Evolutionary conservation across 163 green algal genomes (phyloP), one percentile per base, ranked within the genome.

Genomic region (Scenedesmus sp.): DNA sequence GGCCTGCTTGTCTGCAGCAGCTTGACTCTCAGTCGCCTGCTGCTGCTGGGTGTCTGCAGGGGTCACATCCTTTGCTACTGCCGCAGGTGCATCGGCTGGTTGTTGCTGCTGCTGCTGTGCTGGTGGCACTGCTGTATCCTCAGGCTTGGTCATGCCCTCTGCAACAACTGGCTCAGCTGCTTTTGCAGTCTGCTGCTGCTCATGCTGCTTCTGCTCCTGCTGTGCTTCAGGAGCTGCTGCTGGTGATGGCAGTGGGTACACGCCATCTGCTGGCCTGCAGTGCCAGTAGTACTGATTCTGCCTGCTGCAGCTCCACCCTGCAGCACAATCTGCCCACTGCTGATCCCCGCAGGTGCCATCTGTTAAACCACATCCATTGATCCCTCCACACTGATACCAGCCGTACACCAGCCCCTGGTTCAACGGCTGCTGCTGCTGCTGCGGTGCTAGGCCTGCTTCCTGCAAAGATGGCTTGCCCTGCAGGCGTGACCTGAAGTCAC

Each of bases 271-370:
- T 2, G 83, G 83, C 9, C 83, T 74, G 20, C 83, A 88, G 3
- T 88, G 83, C 46, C 57, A 54, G 57, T 77, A 88, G 83, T 77
- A 88, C 23, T 54, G 56, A 6, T 88, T 66, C 12, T 59, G 52
- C 23, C 57, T 46, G 20, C 20, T 66, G 23, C 83, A 88, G 3
- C 9, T 57, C 23, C 52, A 88, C 23, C 83, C 83, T 74, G 26
- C 23, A 46, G 83, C 23, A 88, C 83, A 88, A 3, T 15, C n/a
- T n/a, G 83, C 83, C 83, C 83, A 88, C 83, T 88, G 83, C 83
- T 55, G 23, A 15, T 74, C 83, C 2, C 56, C 83, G 26, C 83
- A 88, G 20, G 70, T 79, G 57, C 16, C 83, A 15, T 46, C 83
- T 52, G 83, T 77, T 5, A 52, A 79, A 6, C 23, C n/a, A 52